Base-by-base conservation (phyloP, 2,329 filamentous ascomycete genomes). In the Paramyrothecium sp. region DNA sequence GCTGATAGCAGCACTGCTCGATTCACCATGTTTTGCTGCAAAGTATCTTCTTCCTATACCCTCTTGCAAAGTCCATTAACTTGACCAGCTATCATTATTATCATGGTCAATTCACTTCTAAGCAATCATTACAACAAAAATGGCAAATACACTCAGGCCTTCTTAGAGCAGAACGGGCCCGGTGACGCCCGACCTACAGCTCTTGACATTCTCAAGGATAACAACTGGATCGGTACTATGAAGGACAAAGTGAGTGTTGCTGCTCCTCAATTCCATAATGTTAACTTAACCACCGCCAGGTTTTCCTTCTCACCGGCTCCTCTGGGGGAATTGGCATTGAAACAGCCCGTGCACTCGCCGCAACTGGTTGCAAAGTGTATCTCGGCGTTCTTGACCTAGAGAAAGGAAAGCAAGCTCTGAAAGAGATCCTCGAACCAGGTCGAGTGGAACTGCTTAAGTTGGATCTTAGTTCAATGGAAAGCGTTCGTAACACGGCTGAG, bases 251-350 rank as follows among this genome's bases (percentile, higher is more conserved):
- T 51, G 22, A 51, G 19, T 21, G 26, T 22, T 26, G 19, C 48
- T 51, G 48, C 48, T 51, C 11, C 21, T 51, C 17, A 51, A 26
- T 22, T 22, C 48, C 16, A 26, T 22, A 26, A 11, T 51, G 21
- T n/a, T n/a, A n/a, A 51, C 21, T 26, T 51, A 21, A 51, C n/a
- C 48, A 22, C 26, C 5, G 11, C 22, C 21, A 51, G 48, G 48
- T 51, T 21, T 51, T 51, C 26, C 48, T 51, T 26, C 48, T 51
- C 21, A 26, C 21, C 21, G 48, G 48, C 17, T 51, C 48, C 22
- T 71, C 73, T 19, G 69, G 74, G 21, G 78, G 77, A 1, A 67
- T 80, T 34, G 78, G 77, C 16, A 65, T 75, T 41, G 74, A 79
- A 56, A 79, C 76, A 4, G 73, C 70, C 7, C 69, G 70, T 20